Conservation (phyloP, 805 yeast species). For the Hyphopichia homilentoma region DNA sequence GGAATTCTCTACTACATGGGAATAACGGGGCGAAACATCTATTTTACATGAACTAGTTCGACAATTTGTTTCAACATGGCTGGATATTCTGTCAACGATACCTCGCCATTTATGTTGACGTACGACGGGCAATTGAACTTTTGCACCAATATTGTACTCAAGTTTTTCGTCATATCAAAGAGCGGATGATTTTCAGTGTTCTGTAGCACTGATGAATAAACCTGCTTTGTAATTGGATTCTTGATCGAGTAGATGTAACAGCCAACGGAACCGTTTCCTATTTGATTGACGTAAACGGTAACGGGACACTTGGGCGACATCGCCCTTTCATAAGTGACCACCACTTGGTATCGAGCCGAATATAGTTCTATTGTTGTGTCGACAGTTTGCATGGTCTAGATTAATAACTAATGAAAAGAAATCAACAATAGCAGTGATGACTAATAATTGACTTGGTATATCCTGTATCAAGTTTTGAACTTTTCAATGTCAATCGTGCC, state of each 20-base stretch:
- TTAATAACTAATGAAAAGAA: constrained; percentile 6
- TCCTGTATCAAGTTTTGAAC: too few relatives aligned
- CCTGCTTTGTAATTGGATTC: constrained; percentile 6
- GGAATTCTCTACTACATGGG: too few relatives aligned
- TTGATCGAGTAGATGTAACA: constrained; percentile 29
- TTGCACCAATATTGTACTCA: constrained; percentile 21
- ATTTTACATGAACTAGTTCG: too few relatives aligned
- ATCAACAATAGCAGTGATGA: constrained; percentile 1
- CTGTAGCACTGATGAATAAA: constrained; percentile 19
- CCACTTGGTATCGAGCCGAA: constrained; percentile 1
- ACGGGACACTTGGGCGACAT: constrained; percentile 17
- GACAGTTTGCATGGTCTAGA: constrained; percentile 5
- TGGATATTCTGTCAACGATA: constrained; percentile 6
- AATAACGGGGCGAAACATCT: too few relatives aligned
- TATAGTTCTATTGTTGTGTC: constrained; percentile 2
- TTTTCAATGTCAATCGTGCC: too few relatives aligned
- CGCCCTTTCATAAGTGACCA: too few relatives aligned
- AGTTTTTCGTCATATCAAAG: constrained; percentile 13
- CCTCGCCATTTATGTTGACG: constrained; percentile 25
- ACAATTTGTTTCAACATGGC: not conserved
- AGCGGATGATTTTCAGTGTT: constrained; percentile 13
- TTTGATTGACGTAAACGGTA: constrained; percentile 26
- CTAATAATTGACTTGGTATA: constrained; percentile 2
- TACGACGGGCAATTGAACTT: constrained; percentile 25
- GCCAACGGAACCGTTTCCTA: constrained; percentile 18